Percentiles rank a stretch among this genome's conserved stretches.
Conservation (phyloP, 805 yeast species). For the Pichia eremophila region DNA sequence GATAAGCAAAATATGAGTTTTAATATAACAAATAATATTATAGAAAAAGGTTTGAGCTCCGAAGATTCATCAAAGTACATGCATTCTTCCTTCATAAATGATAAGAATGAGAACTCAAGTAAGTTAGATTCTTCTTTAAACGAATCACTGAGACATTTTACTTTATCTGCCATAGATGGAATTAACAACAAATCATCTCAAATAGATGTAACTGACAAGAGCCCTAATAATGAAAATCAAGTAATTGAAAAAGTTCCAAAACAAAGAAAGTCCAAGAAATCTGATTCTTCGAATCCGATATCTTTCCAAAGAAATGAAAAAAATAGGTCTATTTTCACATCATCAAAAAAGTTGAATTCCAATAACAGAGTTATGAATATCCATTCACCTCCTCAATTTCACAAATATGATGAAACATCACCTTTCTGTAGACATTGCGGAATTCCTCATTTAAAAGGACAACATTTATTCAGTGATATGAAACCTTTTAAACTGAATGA, state of each 20-base stretch:
- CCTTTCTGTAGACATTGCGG: slow-evolving; percentile 1
- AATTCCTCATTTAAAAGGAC: background rate
- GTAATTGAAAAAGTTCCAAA: too few species aligned
- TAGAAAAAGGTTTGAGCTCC: background rate
- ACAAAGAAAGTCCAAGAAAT: too few species aligned
- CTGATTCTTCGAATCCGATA: too few species aligned
- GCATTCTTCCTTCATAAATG: background rate
- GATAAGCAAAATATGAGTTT: background rate
- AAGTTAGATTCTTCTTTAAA: too few species aligned
- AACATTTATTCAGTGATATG: background rate
- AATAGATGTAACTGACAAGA: too few species aligned
- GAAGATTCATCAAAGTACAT: background rate
- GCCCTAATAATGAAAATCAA: too few species aligned
- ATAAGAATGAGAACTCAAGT: background rate
- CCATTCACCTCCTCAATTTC: background rate
- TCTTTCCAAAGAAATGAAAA: too few species aligned
- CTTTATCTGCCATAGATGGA: too few species aligned
- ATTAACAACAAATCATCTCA: too few species aligned
- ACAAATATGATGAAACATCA: background rate
- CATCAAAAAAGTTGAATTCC: background rate
- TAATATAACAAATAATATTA: background rate
- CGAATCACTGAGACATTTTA: too few species aligned
- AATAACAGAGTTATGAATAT: background rate
- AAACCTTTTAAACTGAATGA: background rate
- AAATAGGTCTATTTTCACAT: background rate